These are phyloP conservation scores for Cerioporus squamosus DNA, from an alignment of 1,284 basidiomycete genomes.

Conservation along the genomic window DNA sequence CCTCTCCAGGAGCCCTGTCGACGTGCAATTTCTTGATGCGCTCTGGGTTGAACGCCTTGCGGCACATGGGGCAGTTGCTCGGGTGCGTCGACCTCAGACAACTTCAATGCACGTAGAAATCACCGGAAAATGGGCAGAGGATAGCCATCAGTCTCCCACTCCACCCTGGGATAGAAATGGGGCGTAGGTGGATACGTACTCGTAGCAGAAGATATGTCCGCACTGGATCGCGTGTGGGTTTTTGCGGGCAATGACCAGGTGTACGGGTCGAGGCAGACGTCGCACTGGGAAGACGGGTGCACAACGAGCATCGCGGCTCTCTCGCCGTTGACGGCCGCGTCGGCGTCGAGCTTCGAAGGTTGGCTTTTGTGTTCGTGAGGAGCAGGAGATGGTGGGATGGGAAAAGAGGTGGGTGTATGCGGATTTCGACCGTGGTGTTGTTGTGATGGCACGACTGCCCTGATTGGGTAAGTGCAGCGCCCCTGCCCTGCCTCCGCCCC, in stretches of 20 bases:
- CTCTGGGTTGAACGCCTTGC: constrained; percentile 55
- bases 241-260: constrained; percentile 47
- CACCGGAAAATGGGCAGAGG: too few relatives aligned
- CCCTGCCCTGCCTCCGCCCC: constrained; percentile 10
- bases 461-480: constrained; percentile 20
- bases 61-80: constrained; percentile 65
- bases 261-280: constrained; percentile 69
- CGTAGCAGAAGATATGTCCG: constrained; percentile 70
- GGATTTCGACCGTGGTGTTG: background rate
- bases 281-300: constrained; percentile 67
- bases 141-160: background rate
- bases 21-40: constrained; percentile 65
- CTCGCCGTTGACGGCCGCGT: constrained; percentile 7
- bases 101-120: constrained; percentile 32
- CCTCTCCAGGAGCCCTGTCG: constrained; percentile 37
- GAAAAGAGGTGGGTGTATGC: constrained; percentile 3
- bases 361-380: background rate
- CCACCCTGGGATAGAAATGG: background rate
- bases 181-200: constrained; percentile 43
- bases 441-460: constrained; percentile 10
- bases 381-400: constrained; percentile 2
- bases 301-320: constrained; percentile 50
- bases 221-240: constrained; percentile 68
- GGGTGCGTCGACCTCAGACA: constrained; percentile 55
- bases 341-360: background rate